Evolutionary conservation across 176 grass and related monocot genomes (phyloP).

Genomic region (Triticum aestivum): DNA sequence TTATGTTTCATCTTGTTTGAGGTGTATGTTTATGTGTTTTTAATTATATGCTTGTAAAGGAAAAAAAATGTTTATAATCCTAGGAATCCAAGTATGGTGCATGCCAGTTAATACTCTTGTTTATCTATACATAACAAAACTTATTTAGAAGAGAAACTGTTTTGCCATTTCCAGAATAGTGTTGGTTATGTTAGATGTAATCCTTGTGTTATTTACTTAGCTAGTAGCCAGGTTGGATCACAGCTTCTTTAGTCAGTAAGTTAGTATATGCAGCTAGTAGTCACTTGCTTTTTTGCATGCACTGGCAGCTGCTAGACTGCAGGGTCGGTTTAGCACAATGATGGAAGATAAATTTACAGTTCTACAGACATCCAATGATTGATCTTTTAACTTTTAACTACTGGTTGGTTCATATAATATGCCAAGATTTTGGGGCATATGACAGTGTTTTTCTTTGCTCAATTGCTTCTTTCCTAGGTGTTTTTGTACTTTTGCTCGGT

Average conservation of each 20-base stretch:
- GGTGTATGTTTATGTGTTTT: slow-evolving; percentile 28
- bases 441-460: background rate
- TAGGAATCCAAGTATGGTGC: background rate
- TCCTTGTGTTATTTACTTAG: background rate
- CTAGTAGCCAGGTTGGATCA: background rate
- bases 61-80: slow-evolving; percentile 14
- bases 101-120: slow-evolving; percentile 7
- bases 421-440: background rate
- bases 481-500: background rate
- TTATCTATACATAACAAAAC: background rate
- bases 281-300: background rate
- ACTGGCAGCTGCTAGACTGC: background rate
- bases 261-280: background rate
- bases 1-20: slow-evolving; percentile 50
- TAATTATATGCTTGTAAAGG: slow-evolving; percentile 19
- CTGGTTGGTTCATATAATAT: slow-evolving; percentile 13
- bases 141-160: background rate
- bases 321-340: background rate
- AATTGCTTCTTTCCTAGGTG: background rate
- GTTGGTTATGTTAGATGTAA: slow-evolving; percentile 2
- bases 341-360: background rate
- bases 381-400: background rate
- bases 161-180: background rate
- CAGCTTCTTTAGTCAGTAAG: background rate
- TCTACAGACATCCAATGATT: background rate